phyloP scores from a whole-genome alignment of 2,329 filamentous ascomycete genomes.

The Penicillium sp. region DNA sequence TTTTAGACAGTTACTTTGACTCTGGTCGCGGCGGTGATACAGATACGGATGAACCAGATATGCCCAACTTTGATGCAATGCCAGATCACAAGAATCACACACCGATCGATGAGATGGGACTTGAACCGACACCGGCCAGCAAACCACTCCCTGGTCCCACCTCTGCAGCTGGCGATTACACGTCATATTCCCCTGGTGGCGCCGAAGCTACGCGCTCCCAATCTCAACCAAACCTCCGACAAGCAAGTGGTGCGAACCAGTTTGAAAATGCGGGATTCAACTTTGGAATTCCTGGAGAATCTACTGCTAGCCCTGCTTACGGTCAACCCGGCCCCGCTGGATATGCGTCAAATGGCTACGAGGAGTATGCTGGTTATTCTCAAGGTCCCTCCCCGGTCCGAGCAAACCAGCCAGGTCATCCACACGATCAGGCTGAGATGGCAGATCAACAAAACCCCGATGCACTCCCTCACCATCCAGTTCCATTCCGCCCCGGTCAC shows the following conservation, averaged over 20 bases:
- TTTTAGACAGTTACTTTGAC: slow-evolving; percentile 52
- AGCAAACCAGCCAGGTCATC: slow-evolving; percentile 22
- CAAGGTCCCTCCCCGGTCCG: slow-evolving; percentile 22
- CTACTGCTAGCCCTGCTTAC: slow-evolving; percentile 13
- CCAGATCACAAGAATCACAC: slow-evolving; percentile 33
- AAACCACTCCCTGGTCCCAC: slow-evolving; percentile 23
- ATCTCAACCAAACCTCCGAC: slow-evolving; percentile 47
- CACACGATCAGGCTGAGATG: slow-evolving; percentile 18
- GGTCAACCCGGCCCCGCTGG: slow-evolving; percentile 15
- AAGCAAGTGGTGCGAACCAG: slow-evolving; percentile 27
- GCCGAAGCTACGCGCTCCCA: slow-evolving; percentile 35
- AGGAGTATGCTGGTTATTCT: slow-evolving; percentile 20
- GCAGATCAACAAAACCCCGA: slow-evolving; percentile 49
- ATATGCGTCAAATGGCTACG: slow-evolving; percentile 19
- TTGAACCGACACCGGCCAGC: slow-evolving; percentile 32
- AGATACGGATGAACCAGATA: slow-evolving; percentile 47
- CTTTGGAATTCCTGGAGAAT: slow-evolving; percentile 62
- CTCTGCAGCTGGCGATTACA: slow-evolving; percentile 29
- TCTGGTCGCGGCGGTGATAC: slow-evolving; percentile 42
- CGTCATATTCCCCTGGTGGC: slow-evolving; percentile 35
- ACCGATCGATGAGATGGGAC: slow-evolving; percentile 34
- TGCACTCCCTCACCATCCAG: slow-evolving; percentile 54
- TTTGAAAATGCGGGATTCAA: slow-evolving; percentile 57
- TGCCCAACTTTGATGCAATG: slow-evolving; percentile 62
- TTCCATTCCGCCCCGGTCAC: slow-evolving; percentile 53